These are phyloP conservation scores for Apiospora koreana DNA, from an alignment of 2,329 filamentous ascomycete genomes.

Conservation along the genomic window DNA sequence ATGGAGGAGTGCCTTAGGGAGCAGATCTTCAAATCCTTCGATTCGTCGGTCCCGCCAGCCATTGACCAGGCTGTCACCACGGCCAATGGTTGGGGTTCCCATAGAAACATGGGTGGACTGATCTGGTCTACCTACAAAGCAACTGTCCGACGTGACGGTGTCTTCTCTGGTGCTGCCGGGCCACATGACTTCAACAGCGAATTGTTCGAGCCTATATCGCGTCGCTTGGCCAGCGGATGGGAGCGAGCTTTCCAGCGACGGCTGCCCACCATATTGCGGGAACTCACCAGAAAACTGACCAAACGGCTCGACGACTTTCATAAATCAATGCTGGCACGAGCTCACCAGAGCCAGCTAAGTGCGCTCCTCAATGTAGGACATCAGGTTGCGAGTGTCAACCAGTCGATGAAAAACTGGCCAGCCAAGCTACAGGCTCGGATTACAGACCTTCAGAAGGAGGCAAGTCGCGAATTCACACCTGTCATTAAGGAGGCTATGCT, in stretches of 20 bases:
- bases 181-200: conserved; percentile 28
- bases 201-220: conserved; percentile 27
- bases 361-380: neutral
- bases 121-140: conserved; percentile 58
- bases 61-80: conserved; percentile 35
- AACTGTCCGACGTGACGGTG: conserved; percentile 26
- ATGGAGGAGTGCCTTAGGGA: conserved; percentile 42
- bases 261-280: neutral
- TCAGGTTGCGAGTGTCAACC: neutral
- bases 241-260: neutral
- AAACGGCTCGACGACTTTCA: conserved; percentile 2
- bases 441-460: conserved; percentile 1
- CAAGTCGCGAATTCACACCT: conserved; percentile 12
- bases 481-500: neutral
- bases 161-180: conserved; percentile 32
- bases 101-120: conserved; percentile 45
- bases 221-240: neutral
- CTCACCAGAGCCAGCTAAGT: neutral
- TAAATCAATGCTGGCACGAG: neutral
- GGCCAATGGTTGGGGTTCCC: conserved; percentile 40
- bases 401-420: neutral
- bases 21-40: conserved; percentile 48
- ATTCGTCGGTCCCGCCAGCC: conserved; percentile 39
- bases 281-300: neutral
- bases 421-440: neutral